Percentiles rank a stretch among this genome's conserved stretches.
Conservation (phyloP, 345 rosid genomes). For the Eucalyptus paniculata region DNA sequence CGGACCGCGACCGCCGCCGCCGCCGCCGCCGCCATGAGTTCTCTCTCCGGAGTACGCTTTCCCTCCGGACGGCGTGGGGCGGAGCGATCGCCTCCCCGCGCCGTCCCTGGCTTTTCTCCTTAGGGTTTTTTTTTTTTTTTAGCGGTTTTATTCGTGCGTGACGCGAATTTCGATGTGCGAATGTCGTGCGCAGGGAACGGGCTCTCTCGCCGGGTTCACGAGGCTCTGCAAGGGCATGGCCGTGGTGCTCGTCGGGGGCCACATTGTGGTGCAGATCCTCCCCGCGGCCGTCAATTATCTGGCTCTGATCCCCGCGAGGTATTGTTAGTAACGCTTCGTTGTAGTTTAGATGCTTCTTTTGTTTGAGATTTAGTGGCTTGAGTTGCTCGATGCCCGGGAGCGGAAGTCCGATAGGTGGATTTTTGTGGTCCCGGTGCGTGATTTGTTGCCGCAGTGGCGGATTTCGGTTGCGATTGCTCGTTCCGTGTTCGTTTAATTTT, state of each 20-base stretch:
- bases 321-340: background rate
- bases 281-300: slow-evolving; percentile 63
- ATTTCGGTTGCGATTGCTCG: background rate
- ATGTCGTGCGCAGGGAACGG: slow-evolving; percentile 29
- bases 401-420: background rate
- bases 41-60: background rate
- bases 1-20: background rate
- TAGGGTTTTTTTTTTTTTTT: background rate
- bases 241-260: slow-evolving; percentile 63
- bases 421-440: background rate
- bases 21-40: background rate
- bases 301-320: slow-evolving; percentile 94
- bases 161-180: background rate
- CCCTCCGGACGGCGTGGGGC: background rate
- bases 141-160: background rate
- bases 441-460: background rate
- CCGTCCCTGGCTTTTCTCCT: background rate
- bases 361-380: background rate
- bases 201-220: slow-evolving; percentile 65
- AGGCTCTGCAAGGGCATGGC: slow-evolving; percentile 88
- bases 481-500: background rate
- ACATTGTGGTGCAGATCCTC: slow-evolving; percentile 66
- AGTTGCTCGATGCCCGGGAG: background rate
- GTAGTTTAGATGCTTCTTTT: background rate
- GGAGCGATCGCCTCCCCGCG: background rate